Conservation (phyloP, 805 yeast species). For the Vanderwaltozyma yarrowii region DNA sequence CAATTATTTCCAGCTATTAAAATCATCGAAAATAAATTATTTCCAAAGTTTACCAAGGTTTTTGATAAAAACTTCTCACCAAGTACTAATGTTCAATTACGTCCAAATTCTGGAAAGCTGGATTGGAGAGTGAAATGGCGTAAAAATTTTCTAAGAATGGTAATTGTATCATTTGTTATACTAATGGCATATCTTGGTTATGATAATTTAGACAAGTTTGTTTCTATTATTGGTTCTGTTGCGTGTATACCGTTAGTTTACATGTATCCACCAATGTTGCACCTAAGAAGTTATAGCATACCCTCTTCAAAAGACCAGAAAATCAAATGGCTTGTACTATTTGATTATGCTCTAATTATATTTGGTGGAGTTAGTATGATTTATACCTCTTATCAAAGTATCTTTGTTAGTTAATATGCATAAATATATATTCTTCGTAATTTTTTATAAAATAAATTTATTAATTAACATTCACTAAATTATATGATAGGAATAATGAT, state of each 20-base stretch:
- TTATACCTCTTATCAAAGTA: conserved; percentile 53
- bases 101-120: conserved; percentile 43
- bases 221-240: conserved; percentile 73
- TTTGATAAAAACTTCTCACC: conserved; percentile 9
- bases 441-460: neutral
- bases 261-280: conserved; percentile 76
- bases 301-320: conserved; percentile 8
- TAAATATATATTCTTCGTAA: neutral
- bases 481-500: too few species aligned
- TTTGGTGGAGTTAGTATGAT: conserved; percentile 53
- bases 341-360: conserved; percentile 39
- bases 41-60: conserved; percentile 25
- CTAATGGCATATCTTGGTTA: conserved; percentile 59
- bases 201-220: conserved; percentile 58
- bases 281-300: conserved; percentile 41
- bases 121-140: conserved; percentile 49
- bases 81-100: conserved; percentile 9
- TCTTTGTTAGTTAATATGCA: conserved; percentile 9
- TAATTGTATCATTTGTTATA: conserved; percentile 45
- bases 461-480: too few species aligned
- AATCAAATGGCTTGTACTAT: conserved; percentile 26
- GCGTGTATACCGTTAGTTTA: conserved; percentile 81
- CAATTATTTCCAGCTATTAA: conserved; percentile 74
- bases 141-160: conserved; percentile 48
- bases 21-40: conserved; percentile 54